phyloP scores from a whole-genome alignment of 2,329 filamentous ascomycete genomes.

The Cladosporium sp. region DNA sequence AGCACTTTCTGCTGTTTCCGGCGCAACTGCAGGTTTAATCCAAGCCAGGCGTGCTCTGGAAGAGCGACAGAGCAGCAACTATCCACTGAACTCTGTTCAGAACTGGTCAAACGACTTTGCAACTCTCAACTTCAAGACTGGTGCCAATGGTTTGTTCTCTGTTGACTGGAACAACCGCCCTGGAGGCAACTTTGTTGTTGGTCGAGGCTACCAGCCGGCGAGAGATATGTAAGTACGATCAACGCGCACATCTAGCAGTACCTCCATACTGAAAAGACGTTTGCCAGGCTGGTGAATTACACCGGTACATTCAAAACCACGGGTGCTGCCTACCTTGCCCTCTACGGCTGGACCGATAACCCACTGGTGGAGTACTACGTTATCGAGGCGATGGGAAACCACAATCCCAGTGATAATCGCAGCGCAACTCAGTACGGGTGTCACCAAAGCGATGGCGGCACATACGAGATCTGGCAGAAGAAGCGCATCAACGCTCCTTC shows the following conservation, averaged over 20 bases:
- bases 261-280: neutral
- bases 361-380: slow-evolving; percentile 58
- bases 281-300: slow-evolving; percentile 25
- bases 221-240: slow-evolving; percentile 4
- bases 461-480: slow-evolving; percentile 16
- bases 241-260: neutral
- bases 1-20: neutral
- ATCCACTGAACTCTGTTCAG: slow-evolving; percentile 4
- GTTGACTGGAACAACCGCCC: slow-evolving; percentile 12
- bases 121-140: slow-evolving; percentile 3
- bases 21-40: slow-evolving; percentile 2
- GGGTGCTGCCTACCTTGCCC: slow-evolving; percentile 49
- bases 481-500: slow-evolving; percentile 47
- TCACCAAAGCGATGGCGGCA: slow-evolving; percentile 11
- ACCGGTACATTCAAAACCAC: slow-evolving; percentile 21
- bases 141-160: slow-evolving; percentile 4
- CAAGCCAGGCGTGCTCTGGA: slow-evolving; percentile 1
- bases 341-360: slow-evolving; percentile 59
- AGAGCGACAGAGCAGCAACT: slow-evolving; percentile 5
- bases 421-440: slow-evolving; percentile 13
- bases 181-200: slow-evolving; percentile 6
- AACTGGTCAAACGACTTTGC: slow-evolving; percentile 10
- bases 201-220: neutral
- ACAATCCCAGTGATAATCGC: slow-evolving; percentile 8
- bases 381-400: slow-evolving; percentile 14